phyloP scores from a whole-genome alignment of 2,329 filamentous ascomycete genomes.

The Arthrinium puccinioides region DNA sequence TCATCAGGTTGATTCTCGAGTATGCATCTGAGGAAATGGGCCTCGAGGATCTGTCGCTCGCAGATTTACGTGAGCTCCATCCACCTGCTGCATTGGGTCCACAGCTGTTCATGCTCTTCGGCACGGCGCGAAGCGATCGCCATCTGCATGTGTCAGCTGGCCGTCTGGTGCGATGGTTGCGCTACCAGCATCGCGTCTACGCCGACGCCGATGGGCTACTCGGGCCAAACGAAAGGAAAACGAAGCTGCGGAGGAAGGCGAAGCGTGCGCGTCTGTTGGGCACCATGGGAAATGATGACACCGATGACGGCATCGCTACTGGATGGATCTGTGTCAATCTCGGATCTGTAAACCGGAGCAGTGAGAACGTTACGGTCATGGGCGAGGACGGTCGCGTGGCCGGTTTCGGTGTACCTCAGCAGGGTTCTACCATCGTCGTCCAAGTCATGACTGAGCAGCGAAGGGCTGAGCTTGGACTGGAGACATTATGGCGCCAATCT shows the following conservation, averaged over 20 bases:
- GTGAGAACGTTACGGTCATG: conserved; percentile 33
- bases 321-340: conserved; percentile 96
- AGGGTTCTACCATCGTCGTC: conserved; percentile 46
- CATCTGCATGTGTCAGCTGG: conserved; percentile 90
- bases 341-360: conserved; percentile 57
- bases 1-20: conserved; percentile 66
- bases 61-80: conserved; percentile 79
- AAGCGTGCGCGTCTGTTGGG: conserved; percentile 77
- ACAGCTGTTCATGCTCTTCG: conserved; percentile 87
- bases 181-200: conserved; percentile 61
- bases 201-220: conserved; percentile 83
- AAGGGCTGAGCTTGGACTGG: conserved; percentile 44
- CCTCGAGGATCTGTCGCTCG: conserved; percentile 69
- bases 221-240: conserved; percentile 84
- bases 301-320: conserved; percentile 82
- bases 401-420: conserved; percentile 60
- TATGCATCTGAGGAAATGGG: conserved; percentile 81
- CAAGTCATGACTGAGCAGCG: conserved; percentile 51
- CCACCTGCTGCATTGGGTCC: conserved; percentile 82
- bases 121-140: conserved; percentile 83
- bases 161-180: conserved; percentile 79
- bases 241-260: conserved; percentile 72
- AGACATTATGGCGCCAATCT: conserved; percentile 40
- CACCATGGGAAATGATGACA: conserved; percentile 52
- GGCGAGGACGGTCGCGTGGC: conserved; percentile 53